phyloP scores from a whole-genome alignment of 2,329 filamentous ascomycete species.

The Phaeosphaeriaceae sp. region DNA sequence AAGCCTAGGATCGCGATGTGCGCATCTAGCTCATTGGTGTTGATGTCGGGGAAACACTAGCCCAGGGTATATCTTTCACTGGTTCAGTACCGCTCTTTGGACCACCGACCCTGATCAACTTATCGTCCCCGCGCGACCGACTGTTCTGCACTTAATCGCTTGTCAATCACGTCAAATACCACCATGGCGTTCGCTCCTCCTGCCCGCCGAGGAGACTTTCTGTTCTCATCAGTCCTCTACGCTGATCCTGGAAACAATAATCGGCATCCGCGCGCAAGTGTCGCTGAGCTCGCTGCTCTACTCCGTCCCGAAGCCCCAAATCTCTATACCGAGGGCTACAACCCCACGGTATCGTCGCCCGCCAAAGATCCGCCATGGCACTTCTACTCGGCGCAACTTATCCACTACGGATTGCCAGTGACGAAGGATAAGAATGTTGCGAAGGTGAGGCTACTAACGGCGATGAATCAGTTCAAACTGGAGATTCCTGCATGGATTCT shows the following conservation, averaged over 20 bases:
- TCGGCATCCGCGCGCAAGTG: conserved; percentile 37
- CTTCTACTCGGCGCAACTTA: conserved; percentile 68
- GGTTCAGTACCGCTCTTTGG: not conserved
- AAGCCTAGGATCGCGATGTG: not conserved
- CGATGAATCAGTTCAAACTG: conserved; percentile 58
- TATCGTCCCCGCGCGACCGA: not conserved
- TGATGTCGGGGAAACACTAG: not conserved
- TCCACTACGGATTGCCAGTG: conserved; percentile 66
- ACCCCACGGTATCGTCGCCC: conserved; percentile 3
- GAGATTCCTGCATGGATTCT: conserved; percentile 58
- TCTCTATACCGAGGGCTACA: conserved; percentile 16
- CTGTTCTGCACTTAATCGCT: not conserved
- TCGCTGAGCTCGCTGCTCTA: conserved; percentile 37
- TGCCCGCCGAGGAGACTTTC: conserved; percentile 32
- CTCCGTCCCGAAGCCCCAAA: conserved; percentile 33
- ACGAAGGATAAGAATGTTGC: conserved; percentile 66
- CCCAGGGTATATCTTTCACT: not conserved
- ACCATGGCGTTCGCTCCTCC: conserved; percentile 33
- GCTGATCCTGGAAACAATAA: conserved; percentile 41
- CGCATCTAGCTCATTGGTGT: not conserved
- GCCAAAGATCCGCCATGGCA: conserved; percentile 62
- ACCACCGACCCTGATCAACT: not conserved
- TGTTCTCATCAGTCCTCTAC: conserved; percentile 39
- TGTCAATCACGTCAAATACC: not conserved
- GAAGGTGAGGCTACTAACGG: conserved; percentile 65